Conservation (phyloP, 495 filamentous ascomycete species). For the Tuber magnatum region DNA sequence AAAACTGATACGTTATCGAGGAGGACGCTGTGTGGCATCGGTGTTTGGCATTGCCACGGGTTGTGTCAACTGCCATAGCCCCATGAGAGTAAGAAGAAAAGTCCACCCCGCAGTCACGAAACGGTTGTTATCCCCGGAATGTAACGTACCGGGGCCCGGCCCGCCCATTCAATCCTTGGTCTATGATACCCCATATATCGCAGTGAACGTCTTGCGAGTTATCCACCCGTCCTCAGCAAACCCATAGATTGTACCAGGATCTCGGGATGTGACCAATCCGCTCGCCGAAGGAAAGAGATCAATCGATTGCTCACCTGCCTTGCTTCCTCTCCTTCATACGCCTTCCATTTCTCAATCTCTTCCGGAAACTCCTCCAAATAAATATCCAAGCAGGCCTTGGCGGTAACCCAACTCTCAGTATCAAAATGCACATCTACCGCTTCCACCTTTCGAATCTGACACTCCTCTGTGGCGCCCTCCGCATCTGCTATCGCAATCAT, state of each 20-base stretch:
- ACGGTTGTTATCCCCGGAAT: not conserved
- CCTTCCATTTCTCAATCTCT: slow-evolving; percentile 26
- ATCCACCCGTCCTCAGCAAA: not conserved
- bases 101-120: not conserved
- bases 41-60: not conserved
- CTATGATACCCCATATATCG: not conserved
- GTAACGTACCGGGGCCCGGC: not conserved
- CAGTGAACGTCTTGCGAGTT: not conserved
- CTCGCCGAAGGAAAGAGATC: not conserved
- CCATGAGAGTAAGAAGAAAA: not conserved
- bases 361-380: slow-evolving; percentile 43
- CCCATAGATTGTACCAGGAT: not conserved
- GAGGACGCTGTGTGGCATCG: not conserved
- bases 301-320: slow-evolving; percentile 29
- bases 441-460: slow-evolving; percentile 38
- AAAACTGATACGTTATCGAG: not conserved
- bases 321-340: slow-evolving; percentile 37
- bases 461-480: slow-evolving; percentile 35
- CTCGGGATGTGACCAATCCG: not conserved
- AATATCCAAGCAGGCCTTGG: slow-evolving; percentile 39
- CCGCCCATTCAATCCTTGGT: not conserved
- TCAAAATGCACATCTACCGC: slow-evolving; percentile 44
- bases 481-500: slow-evolving; percentile 37
- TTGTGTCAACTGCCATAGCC: not conserved
- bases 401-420: slow-evolving; percentile 41